Conservation (phyloP, 2,329 filamentous ascomycete genomes). For the Fusarium tupiense region DNA sequence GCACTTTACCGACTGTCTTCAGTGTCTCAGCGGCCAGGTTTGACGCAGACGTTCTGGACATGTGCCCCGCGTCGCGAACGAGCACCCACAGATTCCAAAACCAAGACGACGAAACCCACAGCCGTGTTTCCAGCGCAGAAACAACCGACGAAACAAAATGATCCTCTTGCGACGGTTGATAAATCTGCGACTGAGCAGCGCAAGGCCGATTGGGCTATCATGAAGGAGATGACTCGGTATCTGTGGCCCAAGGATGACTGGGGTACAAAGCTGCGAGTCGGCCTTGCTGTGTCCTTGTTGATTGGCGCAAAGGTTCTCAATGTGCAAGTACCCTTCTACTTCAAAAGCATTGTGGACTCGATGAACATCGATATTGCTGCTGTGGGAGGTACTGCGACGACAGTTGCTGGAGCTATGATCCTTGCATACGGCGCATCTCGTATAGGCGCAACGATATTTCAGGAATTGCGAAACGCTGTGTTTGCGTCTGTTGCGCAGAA, state of each 20-base stretch:
- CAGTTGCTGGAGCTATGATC: conserved; percentile 91
- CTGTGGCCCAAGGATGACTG: conserved; percentile 89
- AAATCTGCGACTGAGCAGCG: conserved; percentile 84
- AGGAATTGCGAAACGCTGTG: conserved; percentile 93
- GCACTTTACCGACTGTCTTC: conserved; percentile 41
- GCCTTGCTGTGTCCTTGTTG: conserved; percentile 83
- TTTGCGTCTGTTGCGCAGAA: conserved; percentile 98
- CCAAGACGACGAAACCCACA: conserved; percentile 35
- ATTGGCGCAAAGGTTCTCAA: conserved; percentile 94
- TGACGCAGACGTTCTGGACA: conserved; percentile 47
- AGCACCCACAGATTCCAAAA: conserved; percentile 32
- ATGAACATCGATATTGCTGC: conserved; percentile 96
- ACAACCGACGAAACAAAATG: conserved; percentile 36
- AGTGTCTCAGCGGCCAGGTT: conserved; percentile 42
- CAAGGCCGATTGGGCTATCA: conserved; percentile 97
- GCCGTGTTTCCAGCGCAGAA: conserved; percentile 32
- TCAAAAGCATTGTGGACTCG: conserved; percentile 95
- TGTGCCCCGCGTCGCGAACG: conserved; percentile 43
- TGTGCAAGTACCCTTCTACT: conserved; percentile 98
- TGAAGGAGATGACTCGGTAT: conserved; percentile 97
- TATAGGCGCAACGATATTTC: conserved; percentile 88
- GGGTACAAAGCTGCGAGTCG: conserved; percentile 81
- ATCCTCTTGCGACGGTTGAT: conserved; percentile 48
- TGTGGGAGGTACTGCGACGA: conserved; percentile 86
- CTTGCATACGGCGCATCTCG: conserved; percentile 90